Evolutionary conservation across 2,329 filamentous ascomycete species (phyloP).

Genomic region (Claviceps fusiformis): DNA sequence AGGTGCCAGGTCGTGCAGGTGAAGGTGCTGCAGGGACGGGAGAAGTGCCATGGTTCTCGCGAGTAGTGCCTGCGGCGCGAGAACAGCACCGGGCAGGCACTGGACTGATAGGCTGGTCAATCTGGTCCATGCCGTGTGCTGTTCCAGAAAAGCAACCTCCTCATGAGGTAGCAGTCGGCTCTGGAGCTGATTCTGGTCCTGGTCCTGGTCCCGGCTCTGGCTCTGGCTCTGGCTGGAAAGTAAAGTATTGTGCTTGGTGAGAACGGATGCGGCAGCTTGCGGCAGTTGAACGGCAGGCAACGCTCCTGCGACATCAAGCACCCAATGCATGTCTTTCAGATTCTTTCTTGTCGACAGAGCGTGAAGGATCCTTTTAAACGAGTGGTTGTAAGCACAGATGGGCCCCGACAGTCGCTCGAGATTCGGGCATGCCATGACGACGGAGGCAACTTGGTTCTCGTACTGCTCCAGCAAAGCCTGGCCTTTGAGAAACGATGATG

Average conservation of each 20-base stretch:
- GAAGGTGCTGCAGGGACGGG: conserved; percentile 42
- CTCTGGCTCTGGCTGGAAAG: conserved; percentile 13
- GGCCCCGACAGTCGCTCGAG: conserved; percentile 45
- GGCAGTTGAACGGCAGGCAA: conserved; percentile 2
- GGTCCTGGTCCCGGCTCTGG: conserved; percentile 16
- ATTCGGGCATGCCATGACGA: conserved; percentile 53
- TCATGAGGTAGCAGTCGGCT: conserved; percentile 17
- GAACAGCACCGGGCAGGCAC: conserved; percentile 40
- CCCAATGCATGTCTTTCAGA: conserved; percentile 46
- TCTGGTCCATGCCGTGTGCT: conserved; percentile 41
- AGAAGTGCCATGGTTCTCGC: conserved; percentile 35
- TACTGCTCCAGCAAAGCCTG: conserved; percentile 34
- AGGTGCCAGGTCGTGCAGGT: conserved; percentile 42
- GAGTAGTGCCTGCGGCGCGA: conserved; percentile 39
- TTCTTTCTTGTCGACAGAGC: conserved; percentile 43
- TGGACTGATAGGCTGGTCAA: conserved; percentile 45
- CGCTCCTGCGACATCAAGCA: conserved; percentile 27
- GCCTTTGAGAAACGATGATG: conserved; percentile 9
- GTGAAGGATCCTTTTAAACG: conserved; percentile 42
- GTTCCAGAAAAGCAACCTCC: conserved; percentile 32
- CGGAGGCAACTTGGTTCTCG: conserved; percentile 42
- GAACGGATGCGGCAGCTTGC: conserved; percentile 14
- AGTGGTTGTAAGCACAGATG: conserved; percentile 39
- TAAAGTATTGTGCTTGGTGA: conserved; percentile 10
- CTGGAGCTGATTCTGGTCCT: conserved; percentile 12